Evolutionary conservation across 495 filamentous ascomycete species (phyloP), one percentile per base, ranked within the genome.

Genomic region (Cryomyces minteri): DNA sequence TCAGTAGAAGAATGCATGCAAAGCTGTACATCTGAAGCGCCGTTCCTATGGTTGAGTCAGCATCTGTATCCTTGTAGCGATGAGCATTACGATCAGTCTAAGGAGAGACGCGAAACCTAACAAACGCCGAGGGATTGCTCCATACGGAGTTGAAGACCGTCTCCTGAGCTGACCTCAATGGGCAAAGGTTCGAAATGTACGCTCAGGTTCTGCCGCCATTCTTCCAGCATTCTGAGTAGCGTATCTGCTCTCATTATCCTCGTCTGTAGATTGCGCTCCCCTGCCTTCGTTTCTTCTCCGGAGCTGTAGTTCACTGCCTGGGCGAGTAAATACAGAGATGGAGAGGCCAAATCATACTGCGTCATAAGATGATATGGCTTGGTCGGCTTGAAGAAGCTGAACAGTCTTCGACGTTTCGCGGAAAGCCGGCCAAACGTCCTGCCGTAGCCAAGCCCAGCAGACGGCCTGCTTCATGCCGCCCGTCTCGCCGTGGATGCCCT

Each of bases 401-500:
- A 55, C 43, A 49, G 52, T 1, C 50, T 53, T 14, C 52, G 43
- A 8, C 40, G n/a, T 45, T 31, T 55, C 50, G 4, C 44, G 18
- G 31, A 53, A 53, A 14, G 51, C 51, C 6, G 51, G 47, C 47
- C 44, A 49, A 5, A 49, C n/a, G 28, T 55, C 52, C 43, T 55
- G 52, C 31, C 52, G 48, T 4, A 62, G 51, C 61, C 61, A 64
- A 14, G 61, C 59, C 61, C 61, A 64, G 59, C 61, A 64, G 4
- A 55, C 52, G n/a, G 58, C 58, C 47, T 60, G 51, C 39, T 60
- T 51, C 6, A 64, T 45, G 5, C 61, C 59, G 34, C 48, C 52
- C 4, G 58, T 58, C 39, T 61, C 57, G 39, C 59, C 61, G 38
- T 64, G 51, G 42, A 59, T 61, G 31, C 58, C 51, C 38, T 60